Percentiles rank a stretch among this genome's conserved stretches.
These are phyloP conservation scores for Adiantum capillusveneris DNA, from an alignment of 75 land plant genomes.

Conservation along the genomic window DNA sequence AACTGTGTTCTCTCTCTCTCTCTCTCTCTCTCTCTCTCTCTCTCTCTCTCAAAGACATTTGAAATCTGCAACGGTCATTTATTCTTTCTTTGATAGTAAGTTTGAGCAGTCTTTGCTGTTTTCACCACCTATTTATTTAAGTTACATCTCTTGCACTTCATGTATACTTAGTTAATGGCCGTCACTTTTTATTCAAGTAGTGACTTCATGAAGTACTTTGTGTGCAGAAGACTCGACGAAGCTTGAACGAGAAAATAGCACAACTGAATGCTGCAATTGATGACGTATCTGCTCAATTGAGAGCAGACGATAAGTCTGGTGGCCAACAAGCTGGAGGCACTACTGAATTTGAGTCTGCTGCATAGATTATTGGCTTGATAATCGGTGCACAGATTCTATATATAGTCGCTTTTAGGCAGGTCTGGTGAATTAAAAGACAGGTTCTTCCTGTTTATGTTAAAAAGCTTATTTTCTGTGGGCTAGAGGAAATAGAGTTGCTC, in stretches of 20 bases:
- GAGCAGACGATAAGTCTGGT: conserved; percentile 34
- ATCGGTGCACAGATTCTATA: not conserved
- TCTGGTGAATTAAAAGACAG: not conserved
- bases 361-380: not conserved
- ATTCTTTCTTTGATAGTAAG: not conserved
- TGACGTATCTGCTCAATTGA: conserved; percentile 58
- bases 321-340: conserved; percentile 19
- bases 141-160: no score
- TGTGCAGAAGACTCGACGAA: conserved; percentile 56
- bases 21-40: no score
- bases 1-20: no score
- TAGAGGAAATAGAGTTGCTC: no score
- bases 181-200: not conserved
- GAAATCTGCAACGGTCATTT: not conserved
- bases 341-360: conserved; percentile 37
- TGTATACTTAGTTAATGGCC: no score
- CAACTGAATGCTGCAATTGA: conserved; percentile 72
- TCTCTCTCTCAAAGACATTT: not conserved
- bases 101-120: no score
- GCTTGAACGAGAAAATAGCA: conserved; percentile 57
- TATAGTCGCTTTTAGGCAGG: not conserved
- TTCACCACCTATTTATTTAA: not conserved
- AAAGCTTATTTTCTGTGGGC: no score
- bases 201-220: not conserved
- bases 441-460: no score